Base-by-base conservation (phyloP, 192 early-diverging fungal species). In the Endogone sp. region DNA sequence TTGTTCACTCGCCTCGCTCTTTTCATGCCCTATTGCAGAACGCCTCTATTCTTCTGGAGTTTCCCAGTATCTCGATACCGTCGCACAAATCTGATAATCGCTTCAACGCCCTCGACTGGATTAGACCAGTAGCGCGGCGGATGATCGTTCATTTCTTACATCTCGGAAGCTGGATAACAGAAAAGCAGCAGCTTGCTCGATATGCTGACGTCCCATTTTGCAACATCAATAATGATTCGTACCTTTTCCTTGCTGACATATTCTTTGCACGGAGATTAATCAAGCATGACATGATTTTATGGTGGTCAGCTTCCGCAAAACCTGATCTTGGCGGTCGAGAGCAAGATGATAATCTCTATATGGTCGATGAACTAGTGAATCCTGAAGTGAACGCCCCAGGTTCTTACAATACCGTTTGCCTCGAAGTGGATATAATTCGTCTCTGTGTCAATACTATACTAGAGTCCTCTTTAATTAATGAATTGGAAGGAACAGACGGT, bases 251-350 rank as follows among this genome's bases (percentile, higher is more conserved):
- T 29, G 81, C 92, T 0, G 98, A 99, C 73, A 69, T 99, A 9
- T 84, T 89, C 20, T 90, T 97, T 75, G 93, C 95, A 0, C 82
- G 95, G 56, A 81, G 85, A n/a, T 78, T 99, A 65, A 75, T 81
- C 20, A 77, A 85, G n/a, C 81, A 86, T 25, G 92, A 94, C 60
- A 89, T 92, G 77, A 71, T 99, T 1, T 71, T 97, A 29, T 99
- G 98, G 98, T 96, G 89, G 84, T 97, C 95, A 54, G 75, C 87
- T 2, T 86, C 86, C 3, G 82, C 79, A 31, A 86, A 84, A 59
- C 95, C 95, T 0, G 95, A 97, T 75, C 73, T 98, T 21, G 95
- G 97, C 44, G 95, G 95, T 3, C 81, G 89, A 4, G 90, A 94
- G 66, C 79, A 89, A 63, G 94, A 95, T 56, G 91, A 95, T 62